phyloP scores from a whole-genome alignment of 768 basidiomycete species.

The Rickenella mellea region DNA sequence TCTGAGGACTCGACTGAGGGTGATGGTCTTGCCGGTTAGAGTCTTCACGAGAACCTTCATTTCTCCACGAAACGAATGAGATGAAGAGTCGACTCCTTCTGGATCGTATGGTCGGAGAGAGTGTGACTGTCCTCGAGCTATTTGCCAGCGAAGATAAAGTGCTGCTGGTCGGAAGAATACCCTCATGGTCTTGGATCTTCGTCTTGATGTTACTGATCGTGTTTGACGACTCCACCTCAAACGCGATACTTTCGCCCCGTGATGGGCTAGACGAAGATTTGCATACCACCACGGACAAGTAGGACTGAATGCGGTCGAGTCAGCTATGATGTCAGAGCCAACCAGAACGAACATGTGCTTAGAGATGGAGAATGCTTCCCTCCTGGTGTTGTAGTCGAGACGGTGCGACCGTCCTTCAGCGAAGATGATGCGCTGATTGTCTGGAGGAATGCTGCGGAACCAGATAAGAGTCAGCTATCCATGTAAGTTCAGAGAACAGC shows the following conservation, averaged over 20 bases:
- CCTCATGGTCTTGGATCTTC: conserved; percentile 78
- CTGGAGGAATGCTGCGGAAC: conserved; percentile 73
- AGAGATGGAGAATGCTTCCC: too few relatives aligned
- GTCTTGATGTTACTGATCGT: conserved; percentile 72
- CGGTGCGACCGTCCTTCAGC: conserved; percentile 78
- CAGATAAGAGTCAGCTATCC: too few relatives aligned
- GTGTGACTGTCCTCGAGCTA: conserved; percentile 74
- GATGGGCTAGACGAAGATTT: conserved; percentile 63
- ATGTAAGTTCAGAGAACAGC: too few relatives aligned
- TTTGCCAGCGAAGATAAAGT: conserved; percentile 75
- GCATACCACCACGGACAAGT: conserved; percentile 75
- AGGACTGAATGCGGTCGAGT: conserved; percentile 62
- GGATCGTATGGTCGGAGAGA: conserved; percentile 70
- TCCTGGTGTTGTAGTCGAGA: conserved; percentile 71
- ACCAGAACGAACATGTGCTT: too few relatives aligned
- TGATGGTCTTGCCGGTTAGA: conserved; percentile 86
- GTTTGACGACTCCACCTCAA: conserved; percentile 69
- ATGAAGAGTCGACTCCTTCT: conserved; percentile 67
- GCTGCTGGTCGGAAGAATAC: conserved; percentile 74
- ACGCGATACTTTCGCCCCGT: conserved; percentile 68
- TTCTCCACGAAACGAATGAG: conserved; percentile 79
- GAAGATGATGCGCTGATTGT: conserved; percentile 73
- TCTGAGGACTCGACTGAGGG: conserved; percentile 82
- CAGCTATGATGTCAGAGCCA: too few relatives aligned
- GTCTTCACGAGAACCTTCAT: conserved; percentile 93